Evolutionary conservation across 139 green algal species (phyloP), one percentile per base, ranked within the genome.

Genomic region (Chlorella sp.): DNA sequence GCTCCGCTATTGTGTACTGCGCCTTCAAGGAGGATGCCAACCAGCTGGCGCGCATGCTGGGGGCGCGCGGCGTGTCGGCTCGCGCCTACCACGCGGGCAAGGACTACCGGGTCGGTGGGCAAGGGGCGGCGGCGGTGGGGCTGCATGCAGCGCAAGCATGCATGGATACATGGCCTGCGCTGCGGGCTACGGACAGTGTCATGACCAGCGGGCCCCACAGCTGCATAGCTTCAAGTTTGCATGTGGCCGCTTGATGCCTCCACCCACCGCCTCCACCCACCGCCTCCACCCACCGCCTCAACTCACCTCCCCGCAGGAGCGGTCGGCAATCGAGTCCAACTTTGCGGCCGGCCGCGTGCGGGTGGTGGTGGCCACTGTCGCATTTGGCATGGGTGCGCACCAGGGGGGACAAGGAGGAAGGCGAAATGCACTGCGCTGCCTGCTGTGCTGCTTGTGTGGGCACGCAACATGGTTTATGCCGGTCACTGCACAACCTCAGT

Each of bases 1-100:
- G n/a, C 30, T 89, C 81, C 5, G 87, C 92, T 65, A 95, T 98
- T 64, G 93, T 97, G 65, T 98, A 98, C 82, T 86, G 84, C 73
- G 82, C 81, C 75, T 96, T 91, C 76, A 91, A 97, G 87, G 86
- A 84, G 17, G 90, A 95, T 46, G 92, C 94, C 13, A 94, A 97
- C 77, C 81, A 90, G 54, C 73, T 95, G 69, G 93, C 94, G 0
- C 80, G 70, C 16, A 86, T 85, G 67, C 88, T 98, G 43, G 86
- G 88, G 44, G 80, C 76, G 0, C 51, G 84, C 3, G 92, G 92
- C 64, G 75, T 98, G 30, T 41, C 34, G 0, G 92, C 94, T 0
- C 75, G 84, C 0, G 69, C 90, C 9, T 98, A 98, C 85, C 95
- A 98, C 85, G 95, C 94, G 3, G 90, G 92, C 58, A 87, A 85